Conservation (phyloP, 345 rosid species). For the Barbarea vulgaris region DNA sequence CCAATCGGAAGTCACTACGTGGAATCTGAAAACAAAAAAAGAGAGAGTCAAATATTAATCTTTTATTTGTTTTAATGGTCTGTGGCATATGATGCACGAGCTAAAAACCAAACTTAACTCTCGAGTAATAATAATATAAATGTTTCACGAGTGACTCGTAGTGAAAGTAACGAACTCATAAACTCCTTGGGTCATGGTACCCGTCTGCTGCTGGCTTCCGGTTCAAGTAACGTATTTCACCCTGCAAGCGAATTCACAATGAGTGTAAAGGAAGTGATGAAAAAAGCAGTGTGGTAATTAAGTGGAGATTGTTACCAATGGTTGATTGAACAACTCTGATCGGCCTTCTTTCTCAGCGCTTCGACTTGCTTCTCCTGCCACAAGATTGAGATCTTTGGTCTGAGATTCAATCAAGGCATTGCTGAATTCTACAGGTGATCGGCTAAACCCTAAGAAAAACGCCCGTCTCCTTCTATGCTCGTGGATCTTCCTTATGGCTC, state of each 20-base stretch:
- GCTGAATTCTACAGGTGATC: constrained; percentile 90
- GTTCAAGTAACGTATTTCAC: constrained; percentile 4
- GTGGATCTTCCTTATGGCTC: constrained; percentile 87
- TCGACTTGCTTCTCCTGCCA: neutral
- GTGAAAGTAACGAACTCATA: neutral
- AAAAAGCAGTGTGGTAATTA: neutral
- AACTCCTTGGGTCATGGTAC: neutral
- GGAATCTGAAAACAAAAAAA: neutral
- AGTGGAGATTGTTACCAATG: neutral
- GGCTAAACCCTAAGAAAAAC: constrained; percentile 96
- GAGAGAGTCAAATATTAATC: neutral
- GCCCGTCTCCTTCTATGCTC: constrained; percentile 94
- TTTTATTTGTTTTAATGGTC: no score
- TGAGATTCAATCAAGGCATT: neutral
- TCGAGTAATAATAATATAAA: no score
- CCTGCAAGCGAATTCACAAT: neutral
- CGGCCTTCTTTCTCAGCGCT: neutral
- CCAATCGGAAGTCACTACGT: neutral
- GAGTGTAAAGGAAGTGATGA: neutral
- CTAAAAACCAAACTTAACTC: no score
- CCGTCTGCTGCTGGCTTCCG: neutral
- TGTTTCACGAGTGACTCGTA: neutral
- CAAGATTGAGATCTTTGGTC: neutral
- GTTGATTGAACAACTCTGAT: neutral
- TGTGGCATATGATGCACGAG: no score